Percentiles rank a stretch among this genome's conserved stretches.
Evolutionary conservation across 805 yeast genomes (phyloP).

Genomic region (Groenewaldozyma tartarivorans): DNA sequence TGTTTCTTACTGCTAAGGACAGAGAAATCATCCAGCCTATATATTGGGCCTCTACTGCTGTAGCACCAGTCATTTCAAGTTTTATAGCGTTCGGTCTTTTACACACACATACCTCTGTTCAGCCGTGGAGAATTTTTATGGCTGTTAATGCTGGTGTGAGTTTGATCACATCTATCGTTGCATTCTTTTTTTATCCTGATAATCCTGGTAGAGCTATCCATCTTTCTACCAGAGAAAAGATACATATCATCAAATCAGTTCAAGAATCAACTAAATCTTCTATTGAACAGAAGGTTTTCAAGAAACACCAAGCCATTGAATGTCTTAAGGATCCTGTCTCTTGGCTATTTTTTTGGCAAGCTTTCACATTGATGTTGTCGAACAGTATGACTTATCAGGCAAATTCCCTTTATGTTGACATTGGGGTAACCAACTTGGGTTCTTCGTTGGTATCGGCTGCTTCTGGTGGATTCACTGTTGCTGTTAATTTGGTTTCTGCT

Average conservation of each 20-base stretch:
- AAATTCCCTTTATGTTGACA: conserved; percentile 31
- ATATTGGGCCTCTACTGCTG: neutral
- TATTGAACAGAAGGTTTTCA: conserved; percentile 37
- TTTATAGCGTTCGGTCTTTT: neutral
- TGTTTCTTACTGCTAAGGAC: neutral
- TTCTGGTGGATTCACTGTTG: conserved; percentile 32
- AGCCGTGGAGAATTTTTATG: conserved; percentile 42
- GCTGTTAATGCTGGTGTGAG: conserved; percentile 26
- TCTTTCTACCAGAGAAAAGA: conserved; percentile 39
- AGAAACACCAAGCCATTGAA: conserved; percentile 40
- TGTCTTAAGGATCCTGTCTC: conserved; percentile 40
- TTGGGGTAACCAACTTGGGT: conserved; percentile 31
- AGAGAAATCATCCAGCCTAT: neutral
- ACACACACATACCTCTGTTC: conserved; percentile 7
- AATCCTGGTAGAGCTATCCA: conserved; percentile 46
- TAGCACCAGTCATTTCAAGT: neutral
- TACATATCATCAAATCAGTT: conserved; percentile 38
- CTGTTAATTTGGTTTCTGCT: conserved; percentile 27
- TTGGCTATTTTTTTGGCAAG: conserved; percentile 29
- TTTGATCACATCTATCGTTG: conserved; percentile 30
- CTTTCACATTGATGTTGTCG: conserved; percentile 33
- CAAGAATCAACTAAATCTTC: conserved; percentile 31
- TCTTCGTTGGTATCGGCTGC: conserved; percentile 43
- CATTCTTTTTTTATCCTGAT: conserved; percentile 40
- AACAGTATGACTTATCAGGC: conserved; percentile 40